phyloP scores from a whole-genome alignment of 2,329 filamentous ascomycete genomes.

The Colletotrichum viniferum region DNA sequence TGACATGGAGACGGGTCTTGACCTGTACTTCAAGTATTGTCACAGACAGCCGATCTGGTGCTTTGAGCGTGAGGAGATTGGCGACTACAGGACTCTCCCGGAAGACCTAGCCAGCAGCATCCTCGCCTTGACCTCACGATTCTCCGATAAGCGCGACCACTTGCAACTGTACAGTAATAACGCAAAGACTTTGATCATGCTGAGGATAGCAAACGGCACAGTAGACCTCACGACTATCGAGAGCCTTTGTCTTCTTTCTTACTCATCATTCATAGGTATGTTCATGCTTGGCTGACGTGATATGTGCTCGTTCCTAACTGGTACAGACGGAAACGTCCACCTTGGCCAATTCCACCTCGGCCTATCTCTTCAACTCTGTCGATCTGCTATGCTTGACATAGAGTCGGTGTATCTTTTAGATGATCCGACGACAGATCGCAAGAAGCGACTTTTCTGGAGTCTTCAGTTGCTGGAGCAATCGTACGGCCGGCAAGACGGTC shows the following conservation, averaged over 20 bases:
- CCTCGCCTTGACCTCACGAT: constrained; percentile 42
- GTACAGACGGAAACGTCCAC: constrained; percentile 49
- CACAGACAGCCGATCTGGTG: constrained; percentile 50
- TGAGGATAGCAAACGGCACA: constrained; percentile 54
- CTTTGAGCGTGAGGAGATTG: constrained; percentile 46
- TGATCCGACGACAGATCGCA: constrained; percentile 43
- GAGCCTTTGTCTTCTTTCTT: constrained; percentile 54
- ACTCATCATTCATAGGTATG: constrained; percentile 53
- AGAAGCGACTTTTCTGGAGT: constrained; percentile 56
- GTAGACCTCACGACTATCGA: constrained; percentile 55
- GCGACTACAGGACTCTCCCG: constrained; percentile 35
- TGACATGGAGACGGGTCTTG: constrained; percentile 38
- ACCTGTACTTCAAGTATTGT: constrained; percentile 47
- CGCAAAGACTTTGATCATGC: constrained; percentile 49
- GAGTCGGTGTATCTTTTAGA: constrained; percentile 40
- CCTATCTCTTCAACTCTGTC: constrained; percentile 53
- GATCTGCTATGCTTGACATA: constrained; percentile 52
- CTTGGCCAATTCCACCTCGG: constrained; percentile 56
- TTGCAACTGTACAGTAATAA: constrained; percentile 38
- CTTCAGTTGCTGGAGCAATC: constrained; percentile 53
- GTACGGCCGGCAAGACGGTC: constrained; percentile 50
- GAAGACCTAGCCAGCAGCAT: constrained; percentile 47
- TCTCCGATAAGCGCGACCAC: constrained; percentile 37
- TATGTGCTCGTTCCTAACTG: constrained; percentile 3
- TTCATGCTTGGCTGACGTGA: not conserved